Conservation (phyloP, 2,329 filamentous ascomycete genomes). For the Alternaria burnsii region DNA sequence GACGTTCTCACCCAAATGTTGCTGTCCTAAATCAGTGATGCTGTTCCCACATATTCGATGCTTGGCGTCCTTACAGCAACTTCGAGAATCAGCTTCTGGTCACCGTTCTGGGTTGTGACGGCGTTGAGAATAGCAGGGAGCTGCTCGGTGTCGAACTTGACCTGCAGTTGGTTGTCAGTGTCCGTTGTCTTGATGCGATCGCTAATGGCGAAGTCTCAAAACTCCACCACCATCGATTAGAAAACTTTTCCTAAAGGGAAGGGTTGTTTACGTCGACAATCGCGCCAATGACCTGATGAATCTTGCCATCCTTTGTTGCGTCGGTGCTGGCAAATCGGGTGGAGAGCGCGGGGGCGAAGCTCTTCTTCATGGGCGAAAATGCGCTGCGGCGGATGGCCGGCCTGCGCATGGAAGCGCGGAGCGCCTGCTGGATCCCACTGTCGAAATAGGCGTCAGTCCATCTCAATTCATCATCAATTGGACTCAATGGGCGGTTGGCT, state of each 20-base stretch:
- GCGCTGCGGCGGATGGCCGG: constrained; percentile 62
- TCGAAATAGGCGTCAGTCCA: constrained; percentile 49
- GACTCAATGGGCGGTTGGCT: constrained; percentile 37
- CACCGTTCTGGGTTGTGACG: constrained; percentile 88
- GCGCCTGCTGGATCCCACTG: constrained; percentile 72
- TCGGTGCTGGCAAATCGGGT: constrained; percentile 70
- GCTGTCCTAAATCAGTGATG: constrained; percentile 63
- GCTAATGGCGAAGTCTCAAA: too few species aligned
- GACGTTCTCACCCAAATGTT: constrained; percentile 99
- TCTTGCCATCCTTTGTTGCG: constrained; percentile 66
- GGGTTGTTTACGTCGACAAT: constrained; percentile 81
- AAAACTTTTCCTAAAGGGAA: constrained; percentile 44
- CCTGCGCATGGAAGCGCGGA: constrained; percentile 68
- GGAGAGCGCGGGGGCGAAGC: constrained; percentile 65
- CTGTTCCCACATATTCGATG: constrained; percentile 28
- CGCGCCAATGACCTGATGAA: constrained; percentile 80
- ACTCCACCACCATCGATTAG: not conserved
- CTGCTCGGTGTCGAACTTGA: constrained; percentile 95
- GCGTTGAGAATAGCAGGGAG: constrained; percentile 98
- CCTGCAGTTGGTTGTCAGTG: constrained; percentile 65
- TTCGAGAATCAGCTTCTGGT: constrained; percentile 94
- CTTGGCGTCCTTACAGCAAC: constrained; percentile 77
- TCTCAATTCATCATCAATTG: constrained; percentile 51
- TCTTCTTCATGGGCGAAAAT: constrained; percentile 65
- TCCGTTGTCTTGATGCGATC: constrained; percentile 34